Base-by-base conservation (phyloP, 257 asterid species). In the Henckelia pumila region DNA sequence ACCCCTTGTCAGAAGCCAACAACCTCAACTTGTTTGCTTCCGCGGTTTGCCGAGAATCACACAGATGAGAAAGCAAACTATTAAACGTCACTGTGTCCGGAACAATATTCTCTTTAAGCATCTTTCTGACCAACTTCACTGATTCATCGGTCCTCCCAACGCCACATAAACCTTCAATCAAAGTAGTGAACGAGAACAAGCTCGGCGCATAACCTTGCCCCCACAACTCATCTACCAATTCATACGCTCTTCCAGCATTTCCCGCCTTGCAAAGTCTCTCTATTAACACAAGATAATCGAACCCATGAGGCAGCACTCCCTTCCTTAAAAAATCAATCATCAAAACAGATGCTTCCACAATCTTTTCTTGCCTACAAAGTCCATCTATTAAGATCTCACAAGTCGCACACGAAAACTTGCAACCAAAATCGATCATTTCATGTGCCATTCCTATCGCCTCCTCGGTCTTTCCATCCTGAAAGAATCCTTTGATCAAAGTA, bases 381-480 rank as follows among this genome's bases (percentile, higher is more conserved):
- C 85, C 97, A 60, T 88, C 85, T 21, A 84, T 78, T 73, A 94
- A 71, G 73, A 94, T 88, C 83, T 84, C 95, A 77, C 97, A 91
- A 1, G 96, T 91, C 25, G 76, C 88, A 14, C 65, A 75, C 0
- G 99, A 88, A 53, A 94, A 77, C 65, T 83, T 85, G 47, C 94
- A 88, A 10, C 88, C 92, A 56, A 94, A 71, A 67, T 86, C 96
- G 21, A 71, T 81, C 97, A 94, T 90, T 82, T 94, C 99, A 1
- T 61, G 74, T 0, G 95, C 95, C 89, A 94, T 84, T 29, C 84
- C 93, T 30, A 94, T 83, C 0, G 91, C 99, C 47, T 81, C 85
- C 30, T 84, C 92, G 13, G 75, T 67, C 73, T 84, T 90, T 71
- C 89, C 96, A 66, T 88, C 91, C 73, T 77, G 73, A 40, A 93